Evolutionary conservation across 2,329 filamentous ascomycete species (phyloP), one percentile per base, ranked within the genome.

Genomic region (Cryphonectria carpinicola): DNA sequence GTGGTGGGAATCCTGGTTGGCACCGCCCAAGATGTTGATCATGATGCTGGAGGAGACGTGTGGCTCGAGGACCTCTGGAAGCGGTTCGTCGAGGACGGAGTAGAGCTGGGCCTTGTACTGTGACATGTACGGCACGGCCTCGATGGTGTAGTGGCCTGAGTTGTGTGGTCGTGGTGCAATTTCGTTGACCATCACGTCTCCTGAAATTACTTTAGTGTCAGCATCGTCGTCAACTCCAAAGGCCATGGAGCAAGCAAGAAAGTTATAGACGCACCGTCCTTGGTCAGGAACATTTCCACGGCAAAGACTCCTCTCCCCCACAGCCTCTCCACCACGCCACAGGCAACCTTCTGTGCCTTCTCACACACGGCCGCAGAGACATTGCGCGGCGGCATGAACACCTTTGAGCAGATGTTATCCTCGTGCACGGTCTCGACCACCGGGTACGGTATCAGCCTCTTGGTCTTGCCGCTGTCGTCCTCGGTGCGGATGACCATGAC

Each of bases 401-500:
- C 93, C 74, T 95, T 90, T 76, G 97, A 96, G 87, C 96, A 98
- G 76, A 99, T 94, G 78, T 90, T 96, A 80, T 98, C 93, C 81
- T 98, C 93, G 76, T 99, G 96, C 41, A 98, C 88, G 0, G 95
- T 98, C 84, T 99, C 96, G 1, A 98, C 95, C 0, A 92, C 92
- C 0, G 96, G 95, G 78, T 96, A 98, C 5, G 95, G 89, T 43
- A 94, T 83, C 17, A 87, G 80, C 19, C 79, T 79, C 71, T 82
- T 86, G 11, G 85, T 79, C 19, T 81, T 81, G 0, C 86, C 86
- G 3, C 83, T 79, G 61, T 84, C 82, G 74, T 97, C 90, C 77
- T 95, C 92, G 0, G 93, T 97, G 77, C 97, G 93, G 70, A 98
- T 89, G 11, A 98, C 95, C 90, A 98, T 97, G 75, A 97, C 95